Evolutionary conservation across 495 filamentous ascomycete genomes (phyloP).

Genomic region (Neurospora sp.): DNA sequence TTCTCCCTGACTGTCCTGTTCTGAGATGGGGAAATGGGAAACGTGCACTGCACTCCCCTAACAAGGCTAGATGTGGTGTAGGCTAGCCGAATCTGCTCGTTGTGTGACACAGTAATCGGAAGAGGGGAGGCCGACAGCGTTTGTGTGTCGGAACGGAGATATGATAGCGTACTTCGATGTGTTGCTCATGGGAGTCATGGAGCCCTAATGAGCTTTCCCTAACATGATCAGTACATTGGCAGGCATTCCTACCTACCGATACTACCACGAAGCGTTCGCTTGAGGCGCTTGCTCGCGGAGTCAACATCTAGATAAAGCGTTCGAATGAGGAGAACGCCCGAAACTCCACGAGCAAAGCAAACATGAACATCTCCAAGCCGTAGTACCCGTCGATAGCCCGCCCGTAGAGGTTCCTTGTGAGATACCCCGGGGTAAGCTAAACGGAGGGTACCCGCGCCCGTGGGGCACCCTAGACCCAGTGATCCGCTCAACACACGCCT

Average conservation of each 20-base stretch:
- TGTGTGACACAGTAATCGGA: neutral
- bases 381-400: neutral
- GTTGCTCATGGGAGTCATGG: neutral
- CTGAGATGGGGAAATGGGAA: neutral
- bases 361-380: neutral
- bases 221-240: neutral
- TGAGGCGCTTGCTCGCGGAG: neutral
- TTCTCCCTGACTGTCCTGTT: neutral
- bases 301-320: neutral
- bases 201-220: neutral
- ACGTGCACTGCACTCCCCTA: neutral
- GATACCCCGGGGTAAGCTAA: neutral
- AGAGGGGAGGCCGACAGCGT: neutral
- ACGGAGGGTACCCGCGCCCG: neutral
- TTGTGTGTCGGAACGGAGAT: neutral
- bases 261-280: neutral
- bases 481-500: neutral
- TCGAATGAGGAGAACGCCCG: neutral
- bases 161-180: neutral
- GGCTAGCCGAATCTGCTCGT: neutral
- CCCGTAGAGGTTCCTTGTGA: neutral
- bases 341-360: neutral
- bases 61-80: neutral
- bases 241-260: neutral
- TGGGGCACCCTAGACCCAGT: neutral